Evolutionary conservation across 2,329 filamentous ascomycete genomes (phyloP).

Genomic region (Thielaviopsis musarum): DNA sequence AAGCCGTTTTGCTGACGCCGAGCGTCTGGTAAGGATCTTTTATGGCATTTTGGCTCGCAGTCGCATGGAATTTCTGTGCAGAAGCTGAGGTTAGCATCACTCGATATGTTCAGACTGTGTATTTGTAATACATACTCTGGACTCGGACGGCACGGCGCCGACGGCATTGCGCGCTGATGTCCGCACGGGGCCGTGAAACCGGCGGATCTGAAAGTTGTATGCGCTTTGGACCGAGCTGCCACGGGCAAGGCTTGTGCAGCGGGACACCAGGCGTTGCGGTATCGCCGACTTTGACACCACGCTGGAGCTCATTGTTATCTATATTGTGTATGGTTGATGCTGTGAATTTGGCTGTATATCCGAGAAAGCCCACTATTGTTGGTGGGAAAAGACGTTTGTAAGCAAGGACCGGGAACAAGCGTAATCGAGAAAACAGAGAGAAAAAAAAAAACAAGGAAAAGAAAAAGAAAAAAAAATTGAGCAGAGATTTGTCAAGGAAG

Average conservation of each 20-base stretch:
- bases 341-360: neutral
- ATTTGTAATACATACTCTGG: conserved; percentile 2
- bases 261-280: conserved; percentile 29
- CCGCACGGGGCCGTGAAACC: conserved; percentile 14
- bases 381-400: neutral
- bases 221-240: conserved; percentile 24
- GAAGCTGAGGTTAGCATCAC: neutral
- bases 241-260: conserved; percentile 23
- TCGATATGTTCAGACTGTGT: neutral
- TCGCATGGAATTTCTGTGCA: conserved; percentile 42
- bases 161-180: conserved; percentile 2
- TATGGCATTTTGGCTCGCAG: conserved; percentile 30
- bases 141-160: neutral
- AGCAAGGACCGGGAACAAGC: conserved; percentile 16
- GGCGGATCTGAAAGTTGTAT: conserved; percentile 21
- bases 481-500: conserved; percentile 2
- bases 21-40: conserved; percentile 79
- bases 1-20: conserved; percentile 68
- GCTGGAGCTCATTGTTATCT: conserved; percentile 29
- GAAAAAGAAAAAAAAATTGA: neutral
- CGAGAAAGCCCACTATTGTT: neutral
- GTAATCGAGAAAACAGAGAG: conserved; percentile 14
- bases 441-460: neutral
- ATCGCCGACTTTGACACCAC: conserved; percentile 29
- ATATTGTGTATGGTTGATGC: neutral